Evolutionary conservation across 805 yeast species (phyloP).

Genomic region (Candida bentonensis): DNA sequence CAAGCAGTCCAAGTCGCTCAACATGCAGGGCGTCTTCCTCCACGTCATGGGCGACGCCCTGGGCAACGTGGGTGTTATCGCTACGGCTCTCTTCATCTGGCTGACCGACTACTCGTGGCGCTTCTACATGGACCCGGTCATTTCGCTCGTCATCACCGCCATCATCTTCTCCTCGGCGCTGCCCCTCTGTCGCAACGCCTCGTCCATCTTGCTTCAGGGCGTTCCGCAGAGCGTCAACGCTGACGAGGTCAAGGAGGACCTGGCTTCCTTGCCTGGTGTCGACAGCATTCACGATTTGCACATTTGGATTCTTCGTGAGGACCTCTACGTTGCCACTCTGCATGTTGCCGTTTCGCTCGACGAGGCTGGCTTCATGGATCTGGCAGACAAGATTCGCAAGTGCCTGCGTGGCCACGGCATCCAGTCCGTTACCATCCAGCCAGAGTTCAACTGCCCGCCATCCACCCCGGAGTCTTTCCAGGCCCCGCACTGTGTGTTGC

Average conservation of each 20-base stretch:
- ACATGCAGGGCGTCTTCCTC: slow-evolving; percentile 93
- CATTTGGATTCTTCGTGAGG: slow-evolving; percentile 90
- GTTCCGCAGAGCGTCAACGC: slow-evolving; percentile 78
- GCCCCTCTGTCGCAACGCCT: slow-evolving; percentile 76
- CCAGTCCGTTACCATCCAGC: slow-evolving; percentile 91
- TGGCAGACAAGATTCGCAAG: slow-evolving; percentile 62
- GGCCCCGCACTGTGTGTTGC: slow-evolving; percentile 5
- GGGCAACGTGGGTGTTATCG: slow-evolving; percentile 87
- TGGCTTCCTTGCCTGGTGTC: slow-evolving; percentile 56
- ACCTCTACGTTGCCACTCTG: slow-evolving; percentile 70
- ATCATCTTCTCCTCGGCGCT: slow-evolving; percentile 85
- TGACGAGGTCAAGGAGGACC: slow-evolving; percentile 55
- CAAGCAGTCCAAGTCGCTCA: slow-evolving; percentile 42
- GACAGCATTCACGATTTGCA: slow-evolving; percentile 88
- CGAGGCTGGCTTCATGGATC: slow-evolving; percentile 52
- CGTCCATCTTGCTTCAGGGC: slow-evolving; percentile 81
- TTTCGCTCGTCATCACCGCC: slow-evolving; percentile 71
- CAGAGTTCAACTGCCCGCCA: slow-evolving; percentile 45
- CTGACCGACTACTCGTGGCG: slow-evolving; percentile 82
- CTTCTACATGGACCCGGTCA: slow-evolving; percentile 71
- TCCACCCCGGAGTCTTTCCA: slow-evolving; percentile 2
- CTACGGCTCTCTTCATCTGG: slow-evolving; percentile 87
- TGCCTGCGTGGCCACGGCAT: slow-evolving; percentile 75
- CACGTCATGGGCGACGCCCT: slow-evolving; percentile 95
- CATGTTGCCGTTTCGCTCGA: slow-evolving; percentile 62